A percentile compares a stretch with the other conserved stretches of the same genome.
phyloP scores from a whole-genome alignment of 768 basidiomycete genomes.

The Harrya chromipes region DNA sequence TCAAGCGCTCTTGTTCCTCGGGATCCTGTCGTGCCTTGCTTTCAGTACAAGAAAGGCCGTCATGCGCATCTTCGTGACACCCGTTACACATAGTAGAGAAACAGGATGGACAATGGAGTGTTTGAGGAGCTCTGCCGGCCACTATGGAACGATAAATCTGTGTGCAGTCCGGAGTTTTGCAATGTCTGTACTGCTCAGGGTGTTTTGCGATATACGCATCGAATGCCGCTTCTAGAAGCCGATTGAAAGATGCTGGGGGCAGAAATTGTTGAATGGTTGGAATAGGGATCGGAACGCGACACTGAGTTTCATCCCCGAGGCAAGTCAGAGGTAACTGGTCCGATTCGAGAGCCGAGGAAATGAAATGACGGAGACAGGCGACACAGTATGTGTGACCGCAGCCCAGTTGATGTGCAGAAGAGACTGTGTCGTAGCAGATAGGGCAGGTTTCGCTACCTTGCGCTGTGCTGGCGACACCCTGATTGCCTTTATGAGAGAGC shows the following conservation, averaged over 20 bases:
- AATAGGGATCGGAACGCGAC: conserved; percentile 53
- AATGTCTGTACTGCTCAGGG: conserved; percentile 62
- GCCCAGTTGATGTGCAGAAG: conserved; percentile 44
- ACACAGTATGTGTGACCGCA: conserved; percentile 72
- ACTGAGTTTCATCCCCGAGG: conserved; percentile 61
- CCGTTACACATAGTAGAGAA: conserved; percentile 59
- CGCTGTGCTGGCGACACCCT: neutral
- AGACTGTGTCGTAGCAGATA: conserved; percentile 47
- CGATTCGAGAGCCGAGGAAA: conserved; percentile 52
- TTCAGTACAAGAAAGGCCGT: conserved; percentile 58
- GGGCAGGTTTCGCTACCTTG: conserved; percentile 39
- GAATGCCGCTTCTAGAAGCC: conserved; percentile 55
- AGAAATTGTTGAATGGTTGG: conserved; percentile 49
- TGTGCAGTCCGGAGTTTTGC: conserved; percentile 74
- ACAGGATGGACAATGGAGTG: conserved; percentile 66
- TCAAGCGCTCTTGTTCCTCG: conserved; percentile 51
- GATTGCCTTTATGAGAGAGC: conserved; percentile 34
- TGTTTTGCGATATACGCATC: conserved; percentile 53
- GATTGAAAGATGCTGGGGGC: conserved; percentile 48
- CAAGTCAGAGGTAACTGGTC: conserved; percentile 66
- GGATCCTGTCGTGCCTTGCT: conserved; percentile 29
- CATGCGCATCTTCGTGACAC: conserved; percentile 61
- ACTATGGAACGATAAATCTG: conserved; percentile 63
- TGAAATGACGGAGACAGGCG: conserved; percentile 54
- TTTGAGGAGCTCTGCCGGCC: conserved; percentile 33